Evolutionary conservation across 2,329 filamentous ascomycete genomes (phyloP).

Genomic region (Periconia digitata): DNA sequence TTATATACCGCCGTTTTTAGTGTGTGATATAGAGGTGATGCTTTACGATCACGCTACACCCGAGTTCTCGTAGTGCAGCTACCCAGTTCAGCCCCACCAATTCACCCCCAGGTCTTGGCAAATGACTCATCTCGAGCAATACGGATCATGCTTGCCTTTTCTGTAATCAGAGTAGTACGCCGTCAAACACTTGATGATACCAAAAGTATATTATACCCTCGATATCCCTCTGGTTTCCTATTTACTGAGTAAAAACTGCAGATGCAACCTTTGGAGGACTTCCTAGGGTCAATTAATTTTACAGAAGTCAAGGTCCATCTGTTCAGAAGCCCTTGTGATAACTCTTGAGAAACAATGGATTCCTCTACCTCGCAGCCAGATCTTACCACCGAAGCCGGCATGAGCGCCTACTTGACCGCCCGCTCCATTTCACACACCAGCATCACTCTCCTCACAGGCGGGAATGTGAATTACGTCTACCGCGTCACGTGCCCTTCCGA

Average conservation of each 20-base stretch:
- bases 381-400: slow-evolving; percentile 23
- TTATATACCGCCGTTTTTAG: too few relatives aligned
- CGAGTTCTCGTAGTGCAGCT: not conserved
- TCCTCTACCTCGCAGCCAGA: slow-evolving; percentile 1
- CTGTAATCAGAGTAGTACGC: too few relatives aligned
- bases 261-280: not conserved
- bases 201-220: not conserved
- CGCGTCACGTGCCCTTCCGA: slow-evolving; percentile 21
- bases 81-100: not conserved
- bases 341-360: slow-evolving; percentile 9
- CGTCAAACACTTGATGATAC: not conserved
- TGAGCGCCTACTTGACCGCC: slow-evolving; percentile 22
- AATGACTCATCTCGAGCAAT: slow-evolving; percentile 24
- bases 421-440: slow-evolving; percentile 2
- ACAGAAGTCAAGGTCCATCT: not conserved
- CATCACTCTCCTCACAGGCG: slow-evolving; percentile 30
- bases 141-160: not conserved
- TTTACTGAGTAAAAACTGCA: not conserved
- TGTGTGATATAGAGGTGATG: too few relatives aligned
- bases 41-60: too few relatives aligned
- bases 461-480: slow-evolving; percentile 41
- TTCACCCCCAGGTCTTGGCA: slow-evolving; percentile 13
- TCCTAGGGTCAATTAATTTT: not conserved
- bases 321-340: not conserved
- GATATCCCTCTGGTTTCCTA: not conserved